Conservation (phyloP, 768 basidiomycete species). For the Leccinum variicolor region DNA sequence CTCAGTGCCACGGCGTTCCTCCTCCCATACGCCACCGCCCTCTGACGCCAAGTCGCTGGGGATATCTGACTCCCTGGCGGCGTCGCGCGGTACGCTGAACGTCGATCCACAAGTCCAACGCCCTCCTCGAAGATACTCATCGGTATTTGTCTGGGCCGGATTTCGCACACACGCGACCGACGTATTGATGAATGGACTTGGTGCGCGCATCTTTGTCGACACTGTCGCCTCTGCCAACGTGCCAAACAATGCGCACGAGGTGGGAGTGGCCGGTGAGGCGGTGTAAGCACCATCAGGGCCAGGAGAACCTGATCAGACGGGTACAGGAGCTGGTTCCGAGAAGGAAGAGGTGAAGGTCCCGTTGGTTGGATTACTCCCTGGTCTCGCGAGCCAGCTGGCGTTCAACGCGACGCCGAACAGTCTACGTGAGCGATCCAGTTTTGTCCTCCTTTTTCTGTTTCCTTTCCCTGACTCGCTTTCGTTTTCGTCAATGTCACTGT, state of each 20-base stretch:
- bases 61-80: background rate
- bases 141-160: conserved; percentile 61
- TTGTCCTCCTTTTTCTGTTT: background rate
- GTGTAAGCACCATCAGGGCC: conserved; percentile 6
- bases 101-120: conserved; percentile 45
- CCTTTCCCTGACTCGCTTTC: conserved; percentile 9
- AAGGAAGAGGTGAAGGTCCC: conserved; percentile 50
- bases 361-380: conserved; percentile 78
- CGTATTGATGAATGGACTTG: conserved; percentile 62
- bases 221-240: conserved; percentile 11
- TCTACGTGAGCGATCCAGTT: conserved; percentile 61
- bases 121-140: conserved; percentile 69
- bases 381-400: conserved; percentile 62
- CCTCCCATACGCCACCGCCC: conserved; percentile 21
- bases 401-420: conserved; percentile 73
- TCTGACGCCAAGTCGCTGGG: conserved; percentile 1
- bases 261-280: background rate
- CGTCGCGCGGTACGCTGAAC: conserved; percentile 5
- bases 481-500: background rate
- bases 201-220: conserved; percentile 57
- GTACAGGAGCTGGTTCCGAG: conserved; percentile 6
- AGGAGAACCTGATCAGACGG: conserved; percentile 11
- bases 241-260: background rate
- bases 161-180: conserved; percentile 57
- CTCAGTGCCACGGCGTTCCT: conserved; percentile 1